These are phyloP conservation scores for Endocarpon pusillum DNA, from an alignment of 495 filamentous ascomycete species.

Conservation along the genomic window DNA sequence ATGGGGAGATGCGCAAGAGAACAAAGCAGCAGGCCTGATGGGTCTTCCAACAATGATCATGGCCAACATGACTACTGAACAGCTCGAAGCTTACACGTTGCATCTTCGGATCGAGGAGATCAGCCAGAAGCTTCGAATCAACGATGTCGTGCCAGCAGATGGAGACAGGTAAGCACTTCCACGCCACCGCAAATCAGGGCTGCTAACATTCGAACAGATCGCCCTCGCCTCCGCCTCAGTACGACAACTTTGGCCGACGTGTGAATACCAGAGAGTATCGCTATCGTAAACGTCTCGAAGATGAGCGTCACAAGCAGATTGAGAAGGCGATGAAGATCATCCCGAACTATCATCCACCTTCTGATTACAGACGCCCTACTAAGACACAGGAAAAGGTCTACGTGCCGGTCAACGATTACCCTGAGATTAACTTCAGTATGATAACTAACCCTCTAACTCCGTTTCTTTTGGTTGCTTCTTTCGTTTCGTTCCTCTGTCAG, in stretches of 20 bases:
- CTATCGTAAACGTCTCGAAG: slow-evolving; percentile 92
- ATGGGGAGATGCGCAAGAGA: slow-evolving; percentile 91
- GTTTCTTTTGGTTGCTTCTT: slow-evolving; percentile 31
- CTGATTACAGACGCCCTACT: slow-evolving; percentile 92
- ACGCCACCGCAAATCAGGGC: neutral
- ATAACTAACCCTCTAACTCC: slow-evolving; percentile 97
- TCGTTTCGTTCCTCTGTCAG: slow-evolving; percentile 29
- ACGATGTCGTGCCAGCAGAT: slow-evolving; percentile 91
- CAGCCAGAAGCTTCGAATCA: slow-evolving; percentile 94
- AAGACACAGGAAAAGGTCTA: slow-evolving; percentile 99
- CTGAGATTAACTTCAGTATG: slow-evolving; percentile 99
- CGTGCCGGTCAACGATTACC: slow-evolving; percentile 99
- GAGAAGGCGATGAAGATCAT: slow-evolving; percentile 98
- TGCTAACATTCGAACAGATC: slow-evolving; percentile 39
- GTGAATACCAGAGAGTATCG: slow-evolving; percentile 95
- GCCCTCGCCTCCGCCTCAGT: slow-evolving; percentile 87
- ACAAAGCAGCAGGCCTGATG: slow-evolving; percentile 96
- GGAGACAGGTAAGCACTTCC: slow-evolving; percentile 59
- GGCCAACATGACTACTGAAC: slow-evolving; percentile 92
- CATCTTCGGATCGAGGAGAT: slow-evolving; percentile 97
- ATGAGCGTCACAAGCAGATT: slow-evolving; percentile 93
- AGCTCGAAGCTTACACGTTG: slow-evolving; percentile 88
- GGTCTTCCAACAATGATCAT: slow-evolving; percentile 90
- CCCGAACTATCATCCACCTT: slow-evolving; percentile 92
- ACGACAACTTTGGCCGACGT: slow-evolving; percentile 97